Evolutionary conservation across 768 basidiomycete species (phyloP).

Genomic region (Lactifluus piperatus): DNA sequence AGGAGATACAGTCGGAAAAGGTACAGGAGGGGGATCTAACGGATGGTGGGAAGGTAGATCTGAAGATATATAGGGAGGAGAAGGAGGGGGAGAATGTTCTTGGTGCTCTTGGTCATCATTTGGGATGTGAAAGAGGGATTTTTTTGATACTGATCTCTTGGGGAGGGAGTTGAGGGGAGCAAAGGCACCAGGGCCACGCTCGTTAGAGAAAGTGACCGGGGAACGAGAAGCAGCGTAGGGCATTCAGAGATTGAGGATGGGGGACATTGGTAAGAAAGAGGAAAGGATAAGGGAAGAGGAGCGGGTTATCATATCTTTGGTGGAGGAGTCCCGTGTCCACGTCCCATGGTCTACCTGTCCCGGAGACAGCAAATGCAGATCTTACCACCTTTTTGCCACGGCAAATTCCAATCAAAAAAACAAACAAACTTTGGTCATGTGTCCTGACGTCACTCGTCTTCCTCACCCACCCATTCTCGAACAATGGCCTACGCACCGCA

Average conservation of each 20-base stretch:
- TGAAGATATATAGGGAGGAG: not conserved
- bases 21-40: not conserved
- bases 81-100: conserved; percentile 12
- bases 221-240: conserved; percentile 20
- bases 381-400: too few relatives aligned
- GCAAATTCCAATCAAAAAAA: not conserved
- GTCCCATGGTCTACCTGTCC: not conserved
- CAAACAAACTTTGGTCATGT: not conserved
- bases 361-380: not conserved
- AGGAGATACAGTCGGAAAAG: conserved; percentile 8
- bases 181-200: conserved; percentile 17
- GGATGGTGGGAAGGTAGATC: not conserved
- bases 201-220: conserved; percentile 14
- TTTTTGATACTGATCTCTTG: not conserved
- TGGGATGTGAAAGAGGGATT: conserved; percentile 19
- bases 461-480: too few relatives aligned
- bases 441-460: not conserved
- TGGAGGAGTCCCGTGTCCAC: not conserved
- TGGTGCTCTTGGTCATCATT: conserved; percentile 17
- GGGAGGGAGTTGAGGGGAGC: conserved; percentile 12
- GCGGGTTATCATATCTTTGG: conserved; percentile 12
- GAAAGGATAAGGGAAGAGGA: not conserved
- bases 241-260: conserved; percentile 10
- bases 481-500: too few relatives aligned
- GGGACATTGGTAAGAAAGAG: not conserved